These are phyloP conservation scores for Agrostemma githago DNA, from an alignment of 148 eudicot species.

Conservation along the genomic window DNA sequence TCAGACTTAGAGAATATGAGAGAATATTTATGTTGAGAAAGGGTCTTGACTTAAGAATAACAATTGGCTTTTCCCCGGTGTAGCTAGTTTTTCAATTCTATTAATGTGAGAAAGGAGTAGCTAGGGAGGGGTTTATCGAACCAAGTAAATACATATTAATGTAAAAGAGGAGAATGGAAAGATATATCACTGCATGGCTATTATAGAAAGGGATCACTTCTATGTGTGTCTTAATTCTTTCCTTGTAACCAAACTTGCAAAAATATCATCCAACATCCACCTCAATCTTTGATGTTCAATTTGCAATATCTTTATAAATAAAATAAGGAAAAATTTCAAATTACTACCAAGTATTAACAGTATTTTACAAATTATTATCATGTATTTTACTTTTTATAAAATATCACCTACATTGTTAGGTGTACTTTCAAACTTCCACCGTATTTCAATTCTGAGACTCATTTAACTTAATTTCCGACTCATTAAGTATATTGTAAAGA, in stretches of 20 bases:
- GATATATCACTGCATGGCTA: not conserved
- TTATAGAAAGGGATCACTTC: slow-evolving; percentile 6
- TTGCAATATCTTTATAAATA: not conserved
- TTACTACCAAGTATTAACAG: too few species aligned
- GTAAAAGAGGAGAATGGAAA: not conserved
- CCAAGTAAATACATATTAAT: slow-evolving; percentile 1
- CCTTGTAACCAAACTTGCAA: not conserved
- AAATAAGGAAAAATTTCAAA: too few species aligned
- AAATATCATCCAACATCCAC: not conserved
- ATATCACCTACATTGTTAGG: too few species aligned
- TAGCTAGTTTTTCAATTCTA: not conserved
- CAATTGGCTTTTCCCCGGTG: not conserved
- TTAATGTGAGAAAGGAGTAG: not conserved
- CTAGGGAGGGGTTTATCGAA: not conserved
- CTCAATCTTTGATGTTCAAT: not conserved
- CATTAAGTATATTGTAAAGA: too few species aligned
- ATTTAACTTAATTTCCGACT: too few species aligned
- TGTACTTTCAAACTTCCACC: too few species aligned
- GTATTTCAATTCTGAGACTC: too few species aligned
- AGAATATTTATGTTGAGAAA: not conserved
- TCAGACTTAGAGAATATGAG: not conserved
- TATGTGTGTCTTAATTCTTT: slow-evolving; percentile 6
- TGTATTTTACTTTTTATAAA: too few species aligned
- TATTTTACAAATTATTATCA: too few species aligned
- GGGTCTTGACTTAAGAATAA: not conserved